Base-by-base conservation (phyloP, 768 basidiomycete species). In the Kwoniella dejecticola region DNA sequence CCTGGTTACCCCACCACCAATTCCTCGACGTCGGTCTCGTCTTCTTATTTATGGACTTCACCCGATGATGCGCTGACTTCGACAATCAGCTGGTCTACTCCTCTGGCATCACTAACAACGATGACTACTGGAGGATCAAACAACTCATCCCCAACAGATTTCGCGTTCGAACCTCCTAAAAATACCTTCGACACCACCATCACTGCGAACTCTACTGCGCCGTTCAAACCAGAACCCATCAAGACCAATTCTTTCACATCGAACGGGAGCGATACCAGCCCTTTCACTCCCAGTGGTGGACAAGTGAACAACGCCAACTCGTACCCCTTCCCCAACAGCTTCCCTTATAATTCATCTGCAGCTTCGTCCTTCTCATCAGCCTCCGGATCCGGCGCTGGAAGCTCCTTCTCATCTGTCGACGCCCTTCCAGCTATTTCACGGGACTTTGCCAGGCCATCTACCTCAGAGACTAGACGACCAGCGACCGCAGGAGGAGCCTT, bases 401-500 rank as follows among this genome's bases (percentile, higher is more conserved):
- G 58, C 6, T 76, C 74, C 3, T 76, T 76, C 56, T 73, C 71
- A 15, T 71, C 71, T 1, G 52, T 67, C 6, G 74, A 72, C 49
- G 68, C 70, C 23, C 68, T 79, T 13, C 76, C 77, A 4, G 71
- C 77, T 4, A 79, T 79, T 36, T 75, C 72, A 5, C 65, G 74
- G 15, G 76, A 79, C 44, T 79, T 79, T 52, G 71, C 66, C 12
- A 59, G 76, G 38, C 77, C 76, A 11, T 70, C 62, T 15, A n/a
- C 57, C 13, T 67, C 48, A 41, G 76, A 76, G 29, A 70, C 74
- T 3, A 66, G 74, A 23, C 62, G 77, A 30, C 77, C 77, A 11
- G 74, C 76, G 1, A 79, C 77, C 15, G 72, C 74, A 23, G 74
- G 71, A 4, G 77, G 77, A 13, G 73, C 73, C 6, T 41, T 77